Conservation (phyloP, 2,329 filamentous ascomycete species). For the Geosmithia morbida region DNA sequence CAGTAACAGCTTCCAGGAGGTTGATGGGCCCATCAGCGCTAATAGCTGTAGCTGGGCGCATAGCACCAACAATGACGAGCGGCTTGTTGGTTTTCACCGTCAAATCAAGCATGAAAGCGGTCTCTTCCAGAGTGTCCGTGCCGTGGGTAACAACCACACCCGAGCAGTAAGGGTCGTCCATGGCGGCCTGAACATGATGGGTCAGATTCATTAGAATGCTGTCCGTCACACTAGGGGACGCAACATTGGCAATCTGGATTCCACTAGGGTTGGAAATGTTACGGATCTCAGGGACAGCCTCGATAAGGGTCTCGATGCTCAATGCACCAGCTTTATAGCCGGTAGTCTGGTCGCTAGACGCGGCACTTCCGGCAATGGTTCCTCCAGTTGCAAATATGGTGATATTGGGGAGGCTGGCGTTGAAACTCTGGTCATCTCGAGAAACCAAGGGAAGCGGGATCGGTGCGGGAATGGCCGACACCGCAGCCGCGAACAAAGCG, state of each 20-base stretch:
- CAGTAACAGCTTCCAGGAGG: constrained; percentile 41
- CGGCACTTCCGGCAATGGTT: constrained; percentile 39
- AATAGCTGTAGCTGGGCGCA: constrained; percentile 47
- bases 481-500: neutral
- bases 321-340: constrained; percentile 26
- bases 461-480: neutral
- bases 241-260: constrained; percentile 34
- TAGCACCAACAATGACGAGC: constrained; percentile 44
- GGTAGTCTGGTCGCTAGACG: constrained; percentile 28
- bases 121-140: constrained; percentile 50
- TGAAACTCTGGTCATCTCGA: constrained; percentile 8
- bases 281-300: constrained; percentile 36
- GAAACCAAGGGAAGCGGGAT: neutral
- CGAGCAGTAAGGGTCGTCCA: constrained; percentile 22
- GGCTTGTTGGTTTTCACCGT: constrained; percentile 43
- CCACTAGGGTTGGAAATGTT: constrained; percentile 39
- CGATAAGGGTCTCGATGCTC: constrained; percentile 33
- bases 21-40: constrained; percentile 52
- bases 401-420: constrained; percentile 34
- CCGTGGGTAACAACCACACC: constrained; percentile 49
- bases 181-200: constrained; percentile 29
- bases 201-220: constrained; percentile 31
- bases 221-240: constrained; percentile 30
- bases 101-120: constrained; percentile 46
- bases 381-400: constrained; percentile 45